phyloP scores from a whole-genome alignment of 2,329 filamentous ascomycete genomes.

The Verticillium dahliae region DNA sequence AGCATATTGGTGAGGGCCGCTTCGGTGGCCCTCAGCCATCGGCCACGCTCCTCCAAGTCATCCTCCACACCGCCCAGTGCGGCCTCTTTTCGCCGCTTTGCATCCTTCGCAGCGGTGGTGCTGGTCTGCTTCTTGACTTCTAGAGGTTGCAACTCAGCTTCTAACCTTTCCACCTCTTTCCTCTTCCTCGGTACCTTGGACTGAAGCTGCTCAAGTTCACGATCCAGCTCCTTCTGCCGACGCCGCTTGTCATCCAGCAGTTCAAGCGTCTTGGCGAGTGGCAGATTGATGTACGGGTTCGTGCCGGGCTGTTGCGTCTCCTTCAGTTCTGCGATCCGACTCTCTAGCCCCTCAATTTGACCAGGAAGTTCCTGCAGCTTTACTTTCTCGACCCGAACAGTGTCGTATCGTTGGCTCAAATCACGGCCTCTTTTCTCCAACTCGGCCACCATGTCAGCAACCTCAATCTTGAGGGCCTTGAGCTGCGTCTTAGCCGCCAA shows the following conservation, averaged over 20 bases:
- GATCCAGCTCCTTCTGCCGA: constrained; percentile 50
- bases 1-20: constrained; percentile 55
- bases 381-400: constrained; percentile 39
- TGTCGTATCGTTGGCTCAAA: constrained; percentile 48
- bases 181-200: constrained; percentile 58
- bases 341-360: constrained; percentile 41
- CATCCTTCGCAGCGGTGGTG: constrained; percentile 63
- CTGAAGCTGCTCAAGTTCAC: constrained; percentile 57
- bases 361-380: constrained; percentile 44
- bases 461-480: constrained; percentile 73
- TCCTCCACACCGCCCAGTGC: constrained; percentile 61
- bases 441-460: constrained; percentile 64
- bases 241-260: constrained; percentile 44
- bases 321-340: constrained; percentile 37
- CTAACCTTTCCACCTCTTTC: constrained; percentile 60
- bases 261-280: constrained; percentile 49
- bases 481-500: constrained; percentile 67
- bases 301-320: constrained; percentile 27
- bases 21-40: constrained; percentile 71
- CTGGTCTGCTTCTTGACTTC: constrained; percentile 61
- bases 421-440: constrained; percentile 60
- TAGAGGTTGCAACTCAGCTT: constrained; percentile 61
- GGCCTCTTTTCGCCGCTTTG: constrained; percentile 60
- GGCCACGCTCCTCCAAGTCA: constrained; percentile 67
- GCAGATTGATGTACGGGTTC: constrained; percentile 44